Conservation (phyloP, 2,329 filamentous ascomycete genomes). For the Pseudogymnoascus verrucosus region DNA sequence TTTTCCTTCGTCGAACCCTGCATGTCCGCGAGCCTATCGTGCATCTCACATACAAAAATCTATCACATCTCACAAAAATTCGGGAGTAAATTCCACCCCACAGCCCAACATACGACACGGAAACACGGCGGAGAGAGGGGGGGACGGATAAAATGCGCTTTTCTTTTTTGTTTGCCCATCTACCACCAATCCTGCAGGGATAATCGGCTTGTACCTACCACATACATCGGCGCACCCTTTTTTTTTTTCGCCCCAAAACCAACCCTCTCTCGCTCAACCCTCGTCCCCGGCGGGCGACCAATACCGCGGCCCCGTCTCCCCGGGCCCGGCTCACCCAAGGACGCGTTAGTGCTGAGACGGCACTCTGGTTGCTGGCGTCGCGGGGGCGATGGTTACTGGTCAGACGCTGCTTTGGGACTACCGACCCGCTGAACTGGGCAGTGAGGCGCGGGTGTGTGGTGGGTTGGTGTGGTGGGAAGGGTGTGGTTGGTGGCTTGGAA, state of each 20-base stretch:
- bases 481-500: neutral
- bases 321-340: neutral
- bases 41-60: neutral
- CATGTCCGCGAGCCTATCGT: neutral
- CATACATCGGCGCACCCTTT: neutral
- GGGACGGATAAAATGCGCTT: neutral
- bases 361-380: constrained; percentile 5
- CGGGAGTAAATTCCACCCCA: neutral
- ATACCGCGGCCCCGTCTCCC: neutral
- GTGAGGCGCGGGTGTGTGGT: neutral
- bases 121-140: neutral
- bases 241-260: neutral
- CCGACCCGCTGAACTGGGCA: constrained; percentile 6
- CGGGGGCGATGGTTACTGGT: neutral
- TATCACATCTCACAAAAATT: constrained; percentile 1
- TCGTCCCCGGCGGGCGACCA: neutral
- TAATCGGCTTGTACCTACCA: neutral
- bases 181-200: neutral
- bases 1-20: neutral
- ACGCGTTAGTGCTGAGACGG: constrained; percentile 4
- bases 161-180: neutral
- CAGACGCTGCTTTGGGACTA: constrained; percentile 1
- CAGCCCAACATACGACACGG: neutral
- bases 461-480: neutral
- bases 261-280: neutral